A percentile compares a stretch with the other conserved stretches of the same genome.
phyloP scores from a whole-genome alignment of 345 rosid species.

The Rhodomyrtus tomentosa region DNA sequence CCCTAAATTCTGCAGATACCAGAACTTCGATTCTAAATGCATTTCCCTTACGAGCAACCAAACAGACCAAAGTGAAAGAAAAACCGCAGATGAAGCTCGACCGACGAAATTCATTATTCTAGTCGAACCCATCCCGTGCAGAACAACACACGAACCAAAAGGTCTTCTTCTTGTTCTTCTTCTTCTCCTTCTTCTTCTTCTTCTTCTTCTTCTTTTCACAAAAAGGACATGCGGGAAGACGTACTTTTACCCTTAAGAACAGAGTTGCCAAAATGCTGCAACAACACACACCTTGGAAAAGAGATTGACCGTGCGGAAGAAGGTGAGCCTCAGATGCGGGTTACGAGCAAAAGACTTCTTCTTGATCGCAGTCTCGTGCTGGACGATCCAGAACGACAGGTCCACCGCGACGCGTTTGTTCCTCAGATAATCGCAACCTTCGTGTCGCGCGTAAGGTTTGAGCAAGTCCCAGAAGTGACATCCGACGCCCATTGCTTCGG shows the following conservation, averaged over 20 bases:
- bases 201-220: neutral
- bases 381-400: conserved; percentile 81
- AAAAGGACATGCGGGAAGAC: neutral
- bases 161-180: too few species aligned
- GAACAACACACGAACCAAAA: neutral
- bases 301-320: conserved; percentile 82
- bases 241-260: neutral
- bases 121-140: neutral
- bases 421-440: conserved; percentile 60
- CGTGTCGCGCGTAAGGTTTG: conserved; percentile 41
- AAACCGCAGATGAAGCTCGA: neutral
- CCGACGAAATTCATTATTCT: neutral
- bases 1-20: neutral
- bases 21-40: neutral
- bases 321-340: conserved; percentile 74
- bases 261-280: neutral
- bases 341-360: conserved; percentile 13
- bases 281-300: conserved; percentile 53
- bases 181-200: too few species aligned
- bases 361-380: conserved; percentile 73
- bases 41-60: neutral
- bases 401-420: conserved; percentile 76
- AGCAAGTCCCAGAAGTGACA: conserved; percentile 89
- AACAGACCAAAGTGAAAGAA: neutral
- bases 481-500: conserved; percentile 58